These are phyloP conservation scores for Conringia planisiliqua DNA, from an alignment of 345 rosid species.

Conservation along the genomic window DNA sequence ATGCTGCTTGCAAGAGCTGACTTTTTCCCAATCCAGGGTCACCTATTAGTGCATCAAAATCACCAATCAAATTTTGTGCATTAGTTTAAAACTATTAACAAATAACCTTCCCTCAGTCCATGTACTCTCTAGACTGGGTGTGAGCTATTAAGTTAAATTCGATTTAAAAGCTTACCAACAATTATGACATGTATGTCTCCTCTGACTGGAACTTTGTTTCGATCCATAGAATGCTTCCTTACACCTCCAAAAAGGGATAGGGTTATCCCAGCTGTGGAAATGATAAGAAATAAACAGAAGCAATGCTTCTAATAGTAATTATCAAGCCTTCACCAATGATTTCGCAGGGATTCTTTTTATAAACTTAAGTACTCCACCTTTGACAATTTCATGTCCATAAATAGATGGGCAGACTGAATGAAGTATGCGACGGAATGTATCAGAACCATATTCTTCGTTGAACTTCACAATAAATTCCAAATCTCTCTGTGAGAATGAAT, in stretches of 20 bases:
- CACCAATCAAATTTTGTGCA: slow-evolving; percentile 1
- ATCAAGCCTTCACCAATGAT: neutral
- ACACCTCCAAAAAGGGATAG: slow-evolving; percentile 94
- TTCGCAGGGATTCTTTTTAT: neutral
- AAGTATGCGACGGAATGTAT: slow-evolving; percentile 70
- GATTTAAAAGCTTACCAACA: slow-evolving; percentile 60
- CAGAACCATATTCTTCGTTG: slow-evolving; percentile 76
- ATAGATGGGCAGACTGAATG: slow-evolving; percentile 95
- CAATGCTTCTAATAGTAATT: slow-evolving; percentile 2
- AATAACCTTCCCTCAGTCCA: slow-evolving; percentile 3
- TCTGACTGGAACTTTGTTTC: slow-evolving; percentile 95
- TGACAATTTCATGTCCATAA: slow-evolving; percentile 95
- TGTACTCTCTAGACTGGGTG: slow-evolving; percentile 5
- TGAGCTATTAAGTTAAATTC: neutral
- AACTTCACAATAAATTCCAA: slow-evolving; percentile 92
- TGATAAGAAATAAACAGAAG: neutral
- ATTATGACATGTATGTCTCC: slow-evolving; percentile 97
- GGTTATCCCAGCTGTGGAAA: slow-evolving; percentile 80
- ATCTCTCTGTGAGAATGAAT: slow-evolving; percentile 78
- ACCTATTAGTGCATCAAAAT: slow-evolving; percentile 46
- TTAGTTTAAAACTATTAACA: neutral
- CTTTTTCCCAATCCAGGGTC: slow-evolving; percentile 99
- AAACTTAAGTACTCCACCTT: slow-evolving; percentile 49
- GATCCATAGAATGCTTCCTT: slow-evolving; percentile 83
- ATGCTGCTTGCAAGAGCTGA: slow-evolving; percentile 96